Base-by-base conservation (phyloP, 208 protist species). In the Hexamita inflata region DNA sequence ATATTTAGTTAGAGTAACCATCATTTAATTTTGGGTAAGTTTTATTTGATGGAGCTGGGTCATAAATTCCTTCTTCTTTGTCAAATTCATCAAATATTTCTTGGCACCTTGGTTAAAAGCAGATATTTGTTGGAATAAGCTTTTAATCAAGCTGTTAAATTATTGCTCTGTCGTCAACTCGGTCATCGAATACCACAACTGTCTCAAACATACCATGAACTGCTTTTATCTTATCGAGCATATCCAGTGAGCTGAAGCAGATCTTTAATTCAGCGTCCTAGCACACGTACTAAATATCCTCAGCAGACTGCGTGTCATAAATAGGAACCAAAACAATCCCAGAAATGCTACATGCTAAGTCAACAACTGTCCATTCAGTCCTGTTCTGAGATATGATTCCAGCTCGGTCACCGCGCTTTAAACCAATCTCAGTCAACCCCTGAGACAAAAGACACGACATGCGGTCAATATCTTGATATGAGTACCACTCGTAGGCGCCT, bases 281-380 rank as follows among this genome's bases (percentile, higher is more conserved):
- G 28, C 61, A 13, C 2, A 80, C n/a, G 1, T 57, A 77, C 30
- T 45, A 7, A 29, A 57, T n/a, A 13, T 76, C 74, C n/a, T 41
- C 35, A 4, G 13, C 2, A 28, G 4, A 19, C 4, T 77, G 28
- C 4, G 19, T 57, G 32, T 70, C 1, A 24, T 77, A 80, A 28
- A 80, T 2, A 58, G 77, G 77, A 41, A 80, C 77, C 9, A 49
- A 60, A n/a, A 80, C 32, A 70, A 35, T 7, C n/a, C 77, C 77
- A 57, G 40, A 1, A 11, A 1, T 32, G n/a, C 42, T 19, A 39
- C 77, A 80, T 13, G 77, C 77, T 24, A 80, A 32, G 28, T 80
- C 77, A 28, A 15, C 7, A 26, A 77, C 45, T 32, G 26, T 35
- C 77, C 77, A 80, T 58, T 77, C 75, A 28, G 34, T 30, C 11